These are phyloP conservation scores for Psidium guajava DNA, from an alignment of 345 rosid species.

Conservation along the genomic window DNA sequence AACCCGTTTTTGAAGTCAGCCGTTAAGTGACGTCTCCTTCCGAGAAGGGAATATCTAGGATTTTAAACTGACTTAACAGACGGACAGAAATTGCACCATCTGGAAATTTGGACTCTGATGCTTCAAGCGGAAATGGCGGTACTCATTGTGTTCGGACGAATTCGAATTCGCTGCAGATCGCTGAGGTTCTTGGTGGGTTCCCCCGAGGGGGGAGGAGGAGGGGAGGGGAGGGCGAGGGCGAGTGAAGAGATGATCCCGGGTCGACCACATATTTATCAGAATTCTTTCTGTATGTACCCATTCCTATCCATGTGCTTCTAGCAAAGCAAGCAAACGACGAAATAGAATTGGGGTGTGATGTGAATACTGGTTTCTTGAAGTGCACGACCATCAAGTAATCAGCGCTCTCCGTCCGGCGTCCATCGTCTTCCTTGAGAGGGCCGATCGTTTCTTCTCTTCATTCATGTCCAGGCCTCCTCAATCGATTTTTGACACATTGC, in stretches of 20 bases:
- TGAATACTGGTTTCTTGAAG: background rate
- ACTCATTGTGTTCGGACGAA: background rate
- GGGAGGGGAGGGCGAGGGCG: background rate
- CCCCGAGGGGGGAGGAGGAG: background rate
- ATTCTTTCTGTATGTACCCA: background rate
- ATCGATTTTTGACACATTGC: background rate
- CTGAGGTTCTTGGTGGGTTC: too few relatives aligned
- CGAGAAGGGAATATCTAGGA: background rate
- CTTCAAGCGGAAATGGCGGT: background rate
- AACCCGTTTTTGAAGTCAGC: constrained; percentile 36
- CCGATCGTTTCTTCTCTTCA: background rate
- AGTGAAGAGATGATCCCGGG: background rate
- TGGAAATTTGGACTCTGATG: background rate
- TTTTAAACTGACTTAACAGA: background rate
- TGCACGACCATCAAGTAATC: background rate
- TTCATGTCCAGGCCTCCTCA: too few relatives aligned
- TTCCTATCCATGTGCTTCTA: background rate
- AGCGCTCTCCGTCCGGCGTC: background rate
- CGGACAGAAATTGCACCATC: background rate
- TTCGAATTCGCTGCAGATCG: background rate
- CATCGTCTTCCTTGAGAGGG: background rate
- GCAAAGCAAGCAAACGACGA: background rate
- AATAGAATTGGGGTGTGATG: background rate
- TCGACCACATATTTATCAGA: background rate
- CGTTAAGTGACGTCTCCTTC: constrained; percentile 12